These are phyloP conservation scores for Scheffersomyces titani DNA, from an alignment of 1,139 yeast species.

Conservation along the genomic window DNA sequence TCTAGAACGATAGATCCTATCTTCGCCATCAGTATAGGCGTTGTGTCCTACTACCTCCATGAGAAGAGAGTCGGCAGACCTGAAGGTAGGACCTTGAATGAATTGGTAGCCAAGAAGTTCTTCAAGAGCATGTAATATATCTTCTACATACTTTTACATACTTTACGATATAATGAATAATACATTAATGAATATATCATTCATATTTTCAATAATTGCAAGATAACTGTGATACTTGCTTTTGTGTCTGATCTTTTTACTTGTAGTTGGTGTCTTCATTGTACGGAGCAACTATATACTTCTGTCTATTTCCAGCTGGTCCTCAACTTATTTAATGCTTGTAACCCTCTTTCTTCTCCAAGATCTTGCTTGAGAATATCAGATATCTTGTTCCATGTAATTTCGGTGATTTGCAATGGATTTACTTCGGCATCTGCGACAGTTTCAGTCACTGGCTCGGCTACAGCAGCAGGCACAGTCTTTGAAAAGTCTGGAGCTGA, in stretches of 20 bases:
- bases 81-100: slow-evolving; percentile 58
- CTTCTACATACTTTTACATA: not conserved
- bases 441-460: not conserved
- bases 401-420: slow-evolving; percentile 16
- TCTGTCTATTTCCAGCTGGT: slow-evolving; percentile 33
- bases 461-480: slow-evolving; percentile 3
- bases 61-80: slow-evolving; percentile 57
- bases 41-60: slow-evolving; percentile 58
- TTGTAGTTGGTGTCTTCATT: not conserved
- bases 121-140: not conserved
- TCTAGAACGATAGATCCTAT: slow-evolving; percentile 54
- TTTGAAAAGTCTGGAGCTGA: slow-evolving; percentile 16
- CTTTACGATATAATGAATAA: not conserved
- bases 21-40: slow-evolving; percentile 60
- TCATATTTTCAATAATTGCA: not conserved
- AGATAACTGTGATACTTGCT: not conserved
- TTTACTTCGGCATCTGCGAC: slow-evolving; percentile 4
- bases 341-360: slow-evolving; percentile 25
- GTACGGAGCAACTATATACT: not conserved
- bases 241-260: not conserved
- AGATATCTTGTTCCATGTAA: slow-evolving; percentile 36
- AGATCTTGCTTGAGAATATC: slow-evolving; percentile 32
- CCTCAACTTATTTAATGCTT: slow-evolving; percentile 37
- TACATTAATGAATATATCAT: not conserved
- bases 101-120: slow-evolving; percentile 39